A percentile compares a stretch with the other conserved stretches of the same genome.
Evolutionary conservation across 2,329 filamentous ascomycete species (phyloP).

Genomic region (Nakataea oryzae): DNA sequence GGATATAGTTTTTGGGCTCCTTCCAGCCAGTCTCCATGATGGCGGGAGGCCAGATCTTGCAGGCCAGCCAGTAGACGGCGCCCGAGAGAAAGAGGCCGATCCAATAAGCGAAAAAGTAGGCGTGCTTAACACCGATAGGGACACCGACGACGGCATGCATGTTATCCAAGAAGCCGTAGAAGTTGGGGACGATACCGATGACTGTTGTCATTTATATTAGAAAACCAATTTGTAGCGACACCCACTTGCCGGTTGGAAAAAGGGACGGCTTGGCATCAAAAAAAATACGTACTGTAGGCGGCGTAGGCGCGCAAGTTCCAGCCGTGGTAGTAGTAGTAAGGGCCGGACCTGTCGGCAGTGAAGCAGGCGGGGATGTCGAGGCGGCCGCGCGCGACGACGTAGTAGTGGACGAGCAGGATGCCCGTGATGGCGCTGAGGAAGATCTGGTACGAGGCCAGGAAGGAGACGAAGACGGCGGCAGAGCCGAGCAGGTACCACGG

Average conservation of each 20-base stretch:
- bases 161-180: slow-evolving; percentile 28
- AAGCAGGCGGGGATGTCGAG: slow-evolving; percentile 23
- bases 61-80: slow-evolving; percentile 10
- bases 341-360: neutral
- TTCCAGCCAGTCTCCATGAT: slow-evolving; percentile 9
- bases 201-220: slow-evolving; percentile 5
- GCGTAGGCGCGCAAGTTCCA: slow-evolving; percentile 10
- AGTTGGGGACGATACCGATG: slow-evolving; percentile 25
- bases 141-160: slow-evolving; percentile 27
- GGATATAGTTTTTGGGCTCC: slow-evolving; percentile 7
- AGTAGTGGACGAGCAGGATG: slow-evolving; percentile 30
- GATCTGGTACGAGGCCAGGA: slow-evolving; percentile 29
- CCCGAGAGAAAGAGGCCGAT: slow-evolving; percentile 37
- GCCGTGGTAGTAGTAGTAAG: slow-evolving; percentile 10
- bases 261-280: too few relatives aligned
- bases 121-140: slow-evolving; percentile 22
- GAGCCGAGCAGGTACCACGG: slow-evolving; percentile 13
- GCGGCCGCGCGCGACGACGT: slow-evolving; percentile 23
- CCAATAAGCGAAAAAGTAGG: slow-evolving; percentile 47
- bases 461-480: slow-evolving; percentile 25
- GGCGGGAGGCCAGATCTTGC: slow-evolving; percentile 10
- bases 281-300: slow-evolving; percentile 8
- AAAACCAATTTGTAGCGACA: too few relatives aligned
- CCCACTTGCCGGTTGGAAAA: too few relatives aligned
- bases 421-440: slow-evolving; percentile 30